Percentiles rank a stretch among this genome's conserved stretches.
phyloP scores from a whole-genome alignment of 2,329 filamentous ascomycete species.

The Fusarium pseudograminearum region DNA sequence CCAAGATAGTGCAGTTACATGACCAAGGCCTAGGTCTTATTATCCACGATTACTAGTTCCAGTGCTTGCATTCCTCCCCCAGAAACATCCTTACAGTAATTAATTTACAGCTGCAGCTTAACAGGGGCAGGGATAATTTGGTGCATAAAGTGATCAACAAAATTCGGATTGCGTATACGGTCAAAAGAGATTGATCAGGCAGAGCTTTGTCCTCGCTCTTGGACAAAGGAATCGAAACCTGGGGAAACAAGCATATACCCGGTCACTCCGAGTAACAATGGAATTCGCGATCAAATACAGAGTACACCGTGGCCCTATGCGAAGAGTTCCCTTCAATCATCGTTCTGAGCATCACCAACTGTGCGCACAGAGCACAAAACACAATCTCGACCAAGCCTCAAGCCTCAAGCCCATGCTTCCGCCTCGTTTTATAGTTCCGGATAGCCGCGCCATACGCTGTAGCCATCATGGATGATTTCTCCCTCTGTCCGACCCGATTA shows the following conservation, averaged over 20 bases:
- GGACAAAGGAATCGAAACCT: conserved; percentile 2
- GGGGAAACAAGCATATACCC: neutral
- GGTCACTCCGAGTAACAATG: neutral
- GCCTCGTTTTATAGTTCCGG: neutral
- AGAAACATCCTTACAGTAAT: conserved; percentile 2
- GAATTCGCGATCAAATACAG: neutral
- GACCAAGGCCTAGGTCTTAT: neutral
- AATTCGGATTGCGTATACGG: neutral
- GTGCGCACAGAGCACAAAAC: neutral
- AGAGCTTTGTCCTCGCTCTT: neutral
- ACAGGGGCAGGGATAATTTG: conserved; percentile 1
- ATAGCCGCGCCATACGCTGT: neutral
- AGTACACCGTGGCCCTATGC: neutral
- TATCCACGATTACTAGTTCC: neutral
- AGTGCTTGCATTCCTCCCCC: conserved; percentile 3
- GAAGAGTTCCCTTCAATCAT: neutral
- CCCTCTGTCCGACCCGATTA: conserved; percentile 2
- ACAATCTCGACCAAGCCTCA: neutral
- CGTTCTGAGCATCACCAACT: neutral
- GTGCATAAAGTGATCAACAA: conserved; percentile 5
- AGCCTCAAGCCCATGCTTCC: neutral
- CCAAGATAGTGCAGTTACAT: neutral
- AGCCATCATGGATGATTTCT: neutral
- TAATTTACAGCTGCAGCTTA: neutral
- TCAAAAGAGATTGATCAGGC: neutral